Evolutionary conservation across 495 filamentous ascomycete genomes (phyloP), one percentile per base, ranked within the genome.

Genomic region (Trichoderma asperelloides): DNA sequence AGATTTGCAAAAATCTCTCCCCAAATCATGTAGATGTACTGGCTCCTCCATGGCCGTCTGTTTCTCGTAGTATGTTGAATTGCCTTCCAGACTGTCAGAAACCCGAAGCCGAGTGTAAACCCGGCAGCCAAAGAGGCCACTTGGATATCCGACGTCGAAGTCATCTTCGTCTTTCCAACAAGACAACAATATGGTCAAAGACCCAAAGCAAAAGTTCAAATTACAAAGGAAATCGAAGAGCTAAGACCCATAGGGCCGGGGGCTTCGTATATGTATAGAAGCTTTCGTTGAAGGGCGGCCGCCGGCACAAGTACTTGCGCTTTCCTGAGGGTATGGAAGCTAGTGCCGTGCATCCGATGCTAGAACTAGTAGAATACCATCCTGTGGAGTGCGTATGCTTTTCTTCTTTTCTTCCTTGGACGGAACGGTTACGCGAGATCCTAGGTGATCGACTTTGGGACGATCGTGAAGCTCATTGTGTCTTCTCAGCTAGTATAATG

Each of bases 21-120:
- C 79, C 79, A 81, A 28, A 81, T 70, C 74, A 81, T 78, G 63
- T 71, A 77, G 21, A 79, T 69, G 69, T 79, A 78, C 23, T 37
- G 49, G 39, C 75, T 78, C 47, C 39, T 41, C 40, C 68, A 51
- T 16, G 75, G 76, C 55, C 73, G 65, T 21, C 74, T 68, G 16
- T 73, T 70, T 39, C 73, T 67, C 67, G 69, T 63, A n/a, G 71
- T 77, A 57, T 78, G 76, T 15, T 69, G 71, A 23, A 73, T 70
- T 1, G 77, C 76, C 33, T 70, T 71, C 78, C 78, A 80, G 66
- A 75, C 74, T 45, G 78, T 80, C 63, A 79, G 70, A 47, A 77
- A 68, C 3, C 78, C 78, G 41, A 80, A 80, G 2, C 78, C 78
- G 39, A 80, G 66, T 23, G 78, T 79, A 60, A 80, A 80, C 21